phyloP scores from a whole-genome alignment of 2,329 filamentous ascomycete species.

The Fusarium compactum region DNA sequence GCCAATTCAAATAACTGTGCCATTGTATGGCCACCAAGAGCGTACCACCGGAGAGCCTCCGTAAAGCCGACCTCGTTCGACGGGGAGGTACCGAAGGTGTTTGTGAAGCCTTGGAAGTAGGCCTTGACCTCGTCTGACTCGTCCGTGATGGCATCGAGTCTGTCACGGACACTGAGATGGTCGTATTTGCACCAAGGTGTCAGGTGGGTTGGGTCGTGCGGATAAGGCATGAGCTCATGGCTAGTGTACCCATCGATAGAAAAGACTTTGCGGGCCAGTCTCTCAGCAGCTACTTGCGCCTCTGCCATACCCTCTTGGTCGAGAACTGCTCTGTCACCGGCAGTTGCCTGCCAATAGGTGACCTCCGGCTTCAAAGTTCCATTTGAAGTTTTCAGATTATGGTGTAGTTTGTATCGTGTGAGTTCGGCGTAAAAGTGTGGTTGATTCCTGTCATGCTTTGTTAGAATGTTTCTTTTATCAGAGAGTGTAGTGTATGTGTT shows the following conservation, averaged over 20 bases:
- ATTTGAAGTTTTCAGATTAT: background rate
- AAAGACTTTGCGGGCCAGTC: background rate
- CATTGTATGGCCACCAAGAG: conserved; percentile 42
- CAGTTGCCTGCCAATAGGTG: no score
- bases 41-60: background rate
- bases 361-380: background rate
- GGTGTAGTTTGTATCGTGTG: background rate
- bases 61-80: background rate
- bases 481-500: background rate
- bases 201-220: background rate
- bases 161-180: background rate
- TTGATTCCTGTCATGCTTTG: conserved; percentile 26
- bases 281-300: no score
- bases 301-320: no score
- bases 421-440: background rate
- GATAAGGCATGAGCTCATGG: background rate
- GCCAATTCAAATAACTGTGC: background rate
- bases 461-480: no score
- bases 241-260: background rate
- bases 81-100: background rate
- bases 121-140: background rate
- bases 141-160: no score
- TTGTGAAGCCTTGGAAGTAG: background rate
- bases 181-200: background rate
- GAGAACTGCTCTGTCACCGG: no score